Evolutionary conservation across 1,284 basidiomycete species (phyloP).

Genomic region (Trichosporon sp.): DNA sequence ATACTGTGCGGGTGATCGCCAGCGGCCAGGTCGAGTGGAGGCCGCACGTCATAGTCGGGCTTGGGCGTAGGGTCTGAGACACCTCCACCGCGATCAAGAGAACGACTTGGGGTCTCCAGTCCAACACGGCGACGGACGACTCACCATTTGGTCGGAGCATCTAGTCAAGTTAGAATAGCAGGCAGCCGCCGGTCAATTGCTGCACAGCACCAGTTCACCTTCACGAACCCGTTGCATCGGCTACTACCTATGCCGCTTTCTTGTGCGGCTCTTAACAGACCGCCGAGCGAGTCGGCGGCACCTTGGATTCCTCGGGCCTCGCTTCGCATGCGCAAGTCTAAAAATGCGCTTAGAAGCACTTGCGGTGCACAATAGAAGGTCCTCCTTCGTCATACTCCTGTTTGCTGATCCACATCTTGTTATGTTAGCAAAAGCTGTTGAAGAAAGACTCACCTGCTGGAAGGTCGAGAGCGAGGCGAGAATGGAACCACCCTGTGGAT

Average conservation of each 20-base stretch:
- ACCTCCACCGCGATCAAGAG: background rate
- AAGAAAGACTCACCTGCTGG: slow-evolving; percentile 61
- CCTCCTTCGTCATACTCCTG: slow-evolving; percentile 76
- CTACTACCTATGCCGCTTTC: background rate
- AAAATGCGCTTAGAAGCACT: slow-evolving; percentile 37
- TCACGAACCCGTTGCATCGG: background rate
- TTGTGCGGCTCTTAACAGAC: background rate
- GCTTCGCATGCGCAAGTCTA: background rate
- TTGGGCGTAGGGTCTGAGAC: background rate
- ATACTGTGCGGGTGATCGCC: background rate
- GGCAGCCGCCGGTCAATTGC: background rate
- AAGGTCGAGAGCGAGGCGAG: slow-evolving; percentile 77
- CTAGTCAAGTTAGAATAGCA: background rate
- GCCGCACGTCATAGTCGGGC: background rate
- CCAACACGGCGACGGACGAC: too few species aligned
- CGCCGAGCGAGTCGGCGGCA: slow-evolving; percentile 1
- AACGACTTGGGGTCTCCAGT: background rate
- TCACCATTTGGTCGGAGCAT: too few species aligned
- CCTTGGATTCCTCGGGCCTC: background rate
- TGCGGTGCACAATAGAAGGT: slow-evolving; percentile 53
- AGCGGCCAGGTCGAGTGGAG: background rate
- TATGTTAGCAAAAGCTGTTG: slow-evolving; percentile 13
- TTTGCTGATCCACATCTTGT: slow-evolving; percentile 46
- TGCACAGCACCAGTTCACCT: background rate
- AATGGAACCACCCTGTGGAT: background rate